Evolutionary conservation across 306 rosid genomes (phyloP).

Genomic region (Adenanthera pavonina): DNA sequence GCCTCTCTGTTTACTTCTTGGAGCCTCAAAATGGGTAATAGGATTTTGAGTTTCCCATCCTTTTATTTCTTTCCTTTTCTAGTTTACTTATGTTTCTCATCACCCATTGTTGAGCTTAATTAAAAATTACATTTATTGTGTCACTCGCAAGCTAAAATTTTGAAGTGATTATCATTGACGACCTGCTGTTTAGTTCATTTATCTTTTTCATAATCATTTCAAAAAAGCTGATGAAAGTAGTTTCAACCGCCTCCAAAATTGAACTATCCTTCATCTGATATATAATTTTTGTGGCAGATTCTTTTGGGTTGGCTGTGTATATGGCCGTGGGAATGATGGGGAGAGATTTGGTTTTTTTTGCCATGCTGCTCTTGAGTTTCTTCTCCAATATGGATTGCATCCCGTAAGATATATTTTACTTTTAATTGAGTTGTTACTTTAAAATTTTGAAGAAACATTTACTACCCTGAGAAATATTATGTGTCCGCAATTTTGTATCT

Average conservation of each 20-base stretch:
- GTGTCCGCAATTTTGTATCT: not conserved
- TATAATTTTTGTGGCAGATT: conserved; percentile 58
- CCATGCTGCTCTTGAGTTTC: conserved; percentile 93
- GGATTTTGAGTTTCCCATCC: conserved; percentile 33
- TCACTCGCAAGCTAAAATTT: conserved; percentile 15
- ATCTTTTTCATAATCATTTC: conserved; percentile 21
- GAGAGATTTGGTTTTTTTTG: conserved; percentile 96
- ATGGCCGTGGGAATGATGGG: conserved; percentile 87
- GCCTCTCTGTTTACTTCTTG: conserved; percentile 89
- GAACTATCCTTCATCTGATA: conserved; percentile 30
- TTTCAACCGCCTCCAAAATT: conserved; percentile 33
- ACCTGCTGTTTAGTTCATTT: not conserved
- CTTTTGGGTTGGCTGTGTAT: conserved; percentile 72
- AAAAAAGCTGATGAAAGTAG: conserved; percentile 21
- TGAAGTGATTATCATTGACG: conserved; percentile 20
- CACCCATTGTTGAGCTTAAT: conserved; percentile 3
- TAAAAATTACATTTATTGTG: conserved; percentile 6
- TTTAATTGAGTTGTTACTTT: conserved; percentile 28
- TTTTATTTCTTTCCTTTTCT: conserved; percentile 13
- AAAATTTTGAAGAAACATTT: conserved; percentile 17
- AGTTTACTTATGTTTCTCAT: not conserved
- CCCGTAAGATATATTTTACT: conserved; percentile 69
- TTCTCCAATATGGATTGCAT: conserved; percentile 81
- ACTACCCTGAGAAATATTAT: conserved; percentile 19
- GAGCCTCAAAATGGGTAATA: conserved; percentile 95